Conservation (phyloP, 176 grass and related monocot species). For the Rhipidocladum racemiflorum region DNA sequence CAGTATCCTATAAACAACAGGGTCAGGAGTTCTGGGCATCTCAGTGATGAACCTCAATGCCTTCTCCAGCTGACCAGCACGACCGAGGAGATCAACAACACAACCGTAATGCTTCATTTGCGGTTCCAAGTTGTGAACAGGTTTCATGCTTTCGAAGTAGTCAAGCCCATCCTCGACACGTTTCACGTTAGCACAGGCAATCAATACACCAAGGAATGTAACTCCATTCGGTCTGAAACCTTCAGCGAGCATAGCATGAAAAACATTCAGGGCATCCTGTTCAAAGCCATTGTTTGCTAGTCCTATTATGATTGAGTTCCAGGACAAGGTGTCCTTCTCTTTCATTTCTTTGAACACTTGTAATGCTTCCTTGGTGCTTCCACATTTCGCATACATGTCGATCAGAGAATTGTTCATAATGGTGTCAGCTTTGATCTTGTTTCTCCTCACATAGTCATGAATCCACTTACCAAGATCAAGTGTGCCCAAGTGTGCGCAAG, state of each 20-base stretch:
- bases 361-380: slow-evolving; percentile 35
- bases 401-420: slow-evolving; percentile 48
- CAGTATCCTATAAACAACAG: slow-evolving; percentile 55
- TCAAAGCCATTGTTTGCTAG: slow-evolving; percentile 43
- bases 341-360: slow-evolving; percentile 43
- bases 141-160: slow-evolving; percentile 51
- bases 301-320: slow-evolving; percentile 44
- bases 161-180: slow-evolving; percentile 37
- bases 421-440: slow-evolving; percentile 35
- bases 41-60: slow-evolving; percentile 37
- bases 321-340: slow-evolving; percentile 46
- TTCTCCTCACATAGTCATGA: slow-evolving; percentile 44
- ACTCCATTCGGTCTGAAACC: slow-evolving; percentile 36
- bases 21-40: slow-evolving; percentile 38
- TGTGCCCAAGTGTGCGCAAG: slow-evolving; percentile 37
- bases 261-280: slow-evolving; percentile 25
- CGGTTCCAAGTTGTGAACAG: slow-evolving; percentile 31
- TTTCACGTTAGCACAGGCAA: slow-evolving; percentile 36
- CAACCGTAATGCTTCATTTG: slow-evolving; percentile 57
- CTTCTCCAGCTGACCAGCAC: slow-evolving; percentile 36
- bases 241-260: slow-evolving; percentile 37
- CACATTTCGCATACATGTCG: slow-evolving; percentile 48
- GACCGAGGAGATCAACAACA: slow-evolving; percentile 41
- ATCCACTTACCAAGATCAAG: slow-evolving; percentile 53
- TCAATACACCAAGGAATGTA: slow-evolving; percentile 46